Conservation (phyloP, 352 stramenopile species). For the Phytophthora quininea region DNA sequence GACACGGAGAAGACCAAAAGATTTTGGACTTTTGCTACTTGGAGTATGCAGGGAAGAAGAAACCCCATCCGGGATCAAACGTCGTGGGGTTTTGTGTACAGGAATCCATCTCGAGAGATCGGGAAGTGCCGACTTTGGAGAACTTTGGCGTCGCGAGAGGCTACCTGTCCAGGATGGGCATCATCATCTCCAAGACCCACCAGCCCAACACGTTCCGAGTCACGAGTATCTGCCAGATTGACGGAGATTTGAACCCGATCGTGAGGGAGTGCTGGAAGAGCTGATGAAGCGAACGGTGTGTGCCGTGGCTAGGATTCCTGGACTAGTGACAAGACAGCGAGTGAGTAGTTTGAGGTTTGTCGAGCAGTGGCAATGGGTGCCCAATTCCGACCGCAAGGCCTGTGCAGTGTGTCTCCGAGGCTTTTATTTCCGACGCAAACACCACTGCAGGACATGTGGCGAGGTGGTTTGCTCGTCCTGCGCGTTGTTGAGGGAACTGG, state of each 20-base stretch:
- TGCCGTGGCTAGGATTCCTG: conserved; percentile 45
- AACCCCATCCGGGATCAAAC: conserved; percentile 49
- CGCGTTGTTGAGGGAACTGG: conserved; percentile 60
- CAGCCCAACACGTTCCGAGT: conserved; percentile 63
- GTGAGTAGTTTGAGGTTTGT: conserved; percentile 75
- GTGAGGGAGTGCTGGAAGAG: conserved; percentile 57
- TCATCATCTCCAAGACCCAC: conserved; percentile 73
- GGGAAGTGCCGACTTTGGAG: conserved; percentile 65
- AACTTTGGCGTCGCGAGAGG: conserved; percentile 64
- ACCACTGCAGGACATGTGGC: conserved; percentile 73
- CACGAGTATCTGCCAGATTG: conserved; percentile 76
- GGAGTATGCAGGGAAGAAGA: conserved; percentile 74
- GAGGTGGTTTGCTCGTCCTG: conserved; percentile 79
- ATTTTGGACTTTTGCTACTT: conserved; percentile 77
- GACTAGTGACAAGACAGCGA: conserved; percentile 63
- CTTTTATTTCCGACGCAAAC: conserved; percentile 79
- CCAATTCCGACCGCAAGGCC: conserved; percentile 70
- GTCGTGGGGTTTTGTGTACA: conserved; percentile 80
- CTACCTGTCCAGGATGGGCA: conserved; percentile 60
- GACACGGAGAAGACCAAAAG: conserved; percentile 46
- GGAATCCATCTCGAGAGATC: conserved; percentile 65
- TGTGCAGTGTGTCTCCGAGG: conserved; percentile 73
- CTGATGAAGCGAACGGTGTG: conserved; percentile 69
- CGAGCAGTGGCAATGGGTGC: conserved; percentile 83
- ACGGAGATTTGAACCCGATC: conserved; percentile 57